A percentile compares a stretch with the other conserved stretches of the same genome.
Conservation (phyloP, 2,329 filamentous ascomycete genomes). For the Anthostomella pinea region DNA sequence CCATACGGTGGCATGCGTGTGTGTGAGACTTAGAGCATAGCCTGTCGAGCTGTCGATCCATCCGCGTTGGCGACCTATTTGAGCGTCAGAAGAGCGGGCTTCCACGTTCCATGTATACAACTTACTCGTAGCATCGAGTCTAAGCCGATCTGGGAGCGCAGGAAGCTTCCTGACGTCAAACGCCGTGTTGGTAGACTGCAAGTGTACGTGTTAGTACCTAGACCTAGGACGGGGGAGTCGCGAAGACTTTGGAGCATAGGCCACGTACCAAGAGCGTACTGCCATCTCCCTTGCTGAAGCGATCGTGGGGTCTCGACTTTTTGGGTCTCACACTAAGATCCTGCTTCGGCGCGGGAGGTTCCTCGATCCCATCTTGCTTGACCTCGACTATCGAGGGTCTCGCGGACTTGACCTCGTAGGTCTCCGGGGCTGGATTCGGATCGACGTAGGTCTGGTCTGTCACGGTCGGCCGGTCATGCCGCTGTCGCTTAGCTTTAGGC, state of each 20-base stretch:
- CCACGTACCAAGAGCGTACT: slow-evolving; percentile 63
- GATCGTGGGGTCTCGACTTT: slow-evolving; percentile 61
- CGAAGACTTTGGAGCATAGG: neutral
- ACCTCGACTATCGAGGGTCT: slow-evolving; percentile 45
- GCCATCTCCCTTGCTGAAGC: slow-evolving; percentile 64
- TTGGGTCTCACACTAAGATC: slow-evolving; percentile 61
- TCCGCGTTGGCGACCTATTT: slow-evolving; percentile 61
- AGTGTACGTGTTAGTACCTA: slow-evolving; percentile 16
- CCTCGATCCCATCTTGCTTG: slow-evolving; percentile 48
- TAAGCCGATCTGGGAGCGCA: slow-evolving; percentile 74
- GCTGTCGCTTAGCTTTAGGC: slow-evolving; percentile 63
- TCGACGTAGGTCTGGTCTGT: slow-evolving; percentile 56
- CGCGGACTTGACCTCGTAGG: slow-evolving; percentile 54
- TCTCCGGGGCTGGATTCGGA: slow-evolving; percentile 50
- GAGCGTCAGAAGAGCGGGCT: slow-evolving; percentile 21
- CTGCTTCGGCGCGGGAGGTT: slow-evolving; percentile 38
- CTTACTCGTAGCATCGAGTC: slow-evolving; percentile 63
- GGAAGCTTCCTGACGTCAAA: slow-evolving; percentile 85
- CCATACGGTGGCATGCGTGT: slow-evolving; percentile 84
- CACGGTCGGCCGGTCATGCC: slow-evolving; percentile 44
- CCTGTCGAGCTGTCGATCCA: slow-evolving; percentile 63
- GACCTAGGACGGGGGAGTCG: slow-evolving; percentile 1
- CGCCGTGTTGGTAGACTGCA: slow-evolving; percentile 75
- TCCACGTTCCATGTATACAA: slow-evolving; percentile 7
- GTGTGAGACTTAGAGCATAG: slow-evolving; percentile 78